Evolutionary conservation across 805 yeast genomes (phyloP).

Genomic region (Yarrowia bubula): DNA sequence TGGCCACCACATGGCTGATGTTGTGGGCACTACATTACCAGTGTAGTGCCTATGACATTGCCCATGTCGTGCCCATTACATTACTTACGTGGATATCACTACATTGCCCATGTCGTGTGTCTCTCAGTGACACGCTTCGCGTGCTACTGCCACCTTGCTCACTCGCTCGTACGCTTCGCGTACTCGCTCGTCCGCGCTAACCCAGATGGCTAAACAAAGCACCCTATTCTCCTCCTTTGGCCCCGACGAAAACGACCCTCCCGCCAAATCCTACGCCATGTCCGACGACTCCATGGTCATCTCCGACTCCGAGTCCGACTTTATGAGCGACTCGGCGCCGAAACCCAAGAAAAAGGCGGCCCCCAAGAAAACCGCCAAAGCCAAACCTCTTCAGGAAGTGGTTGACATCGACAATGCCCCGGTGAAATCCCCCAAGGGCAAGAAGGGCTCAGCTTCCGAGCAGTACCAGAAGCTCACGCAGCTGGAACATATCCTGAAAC

Average conservation of each 20-base stretch:
- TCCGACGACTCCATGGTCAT: conserved; percentile 10
- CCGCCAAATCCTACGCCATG: conserved; percentile 7
- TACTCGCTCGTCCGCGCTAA: neutral
- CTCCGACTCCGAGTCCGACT: conserved; percentile 1
- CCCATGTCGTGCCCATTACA: too few species aligned
- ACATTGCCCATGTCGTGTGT: too few species aligned
- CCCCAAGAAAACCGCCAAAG: neutral
- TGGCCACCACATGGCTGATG: neutral
- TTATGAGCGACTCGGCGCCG: neutral
- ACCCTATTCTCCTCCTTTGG: neutral
- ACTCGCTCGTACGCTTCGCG: neutral
- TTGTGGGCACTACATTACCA: neutral
- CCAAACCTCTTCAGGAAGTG: conserved; percentile 15
- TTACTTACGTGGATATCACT: too few species aligned
- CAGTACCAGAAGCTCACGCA: conserved; percentile 93
- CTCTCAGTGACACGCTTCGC: too few species aligned
- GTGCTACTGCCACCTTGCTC: neutral
- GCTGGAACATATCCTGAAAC: conserved; percentile 89
- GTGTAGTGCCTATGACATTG: too few species aligned
- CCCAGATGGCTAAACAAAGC: conserved; percentile 19
- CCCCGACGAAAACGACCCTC: conserved; percentile 16
- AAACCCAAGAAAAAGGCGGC: neutral
- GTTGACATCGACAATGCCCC: neutral
- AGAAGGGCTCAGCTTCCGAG: conserved; percentile 49
- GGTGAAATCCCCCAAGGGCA: neutral